Conservation (phyloP, 2,329 filamentous ascomycete species). For the Trichoderma afroharzianum region DNA sequence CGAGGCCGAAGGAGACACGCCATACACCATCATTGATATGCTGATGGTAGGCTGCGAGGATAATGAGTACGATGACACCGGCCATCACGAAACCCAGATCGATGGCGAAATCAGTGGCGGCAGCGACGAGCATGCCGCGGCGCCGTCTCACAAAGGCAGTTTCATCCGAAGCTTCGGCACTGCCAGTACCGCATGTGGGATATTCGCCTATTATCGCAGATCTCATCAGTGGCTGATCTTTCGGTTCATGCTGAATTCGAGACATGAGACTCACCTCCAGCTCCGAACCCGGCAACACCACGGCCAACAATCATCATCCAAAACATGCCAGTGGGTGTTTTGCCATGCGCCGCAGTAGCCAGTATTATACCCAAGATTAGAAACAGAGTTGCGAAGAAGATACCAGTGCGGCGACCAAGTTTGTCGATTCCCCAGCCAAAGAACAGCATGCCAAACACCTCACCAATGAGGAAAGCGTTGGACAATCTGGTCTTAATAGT, state of each 20-base stretch:
- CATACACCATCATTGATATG: constrained; percentile 40
- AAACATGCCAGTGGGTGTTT: constrained; percentile 43
- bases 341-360: constrained; percentile 41
- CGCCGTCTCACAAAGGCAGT: constrained; percentile 25
- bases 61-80: constrained; percentile 43
- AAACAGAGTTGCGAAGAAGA: constrained; percentile 43
- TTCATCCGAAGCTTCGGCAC: constrained; percentile 29
- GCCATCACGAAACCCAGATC: constrained; percentile 35
- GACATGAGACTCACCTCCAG: constrained; percentile 24
- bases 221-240: not conserved
- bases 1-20: constrained; percentile 34
- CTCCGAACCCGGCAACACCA: constrained; percentile 45
- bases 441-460: constrained; percentile 39
- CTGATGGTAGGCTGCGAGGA: constrained; percentile 36
- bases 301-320: constrained; percentile 50
- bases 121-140: constrained; percentile 30
- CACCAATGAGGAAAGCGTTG: constrained; percentile 39
- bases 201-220: constrained; percentile 26
- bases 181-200: constrained; percentile 27
- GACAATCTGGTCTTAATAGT: constrained; percentile 37
- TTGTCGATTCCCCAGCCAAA: constrained; percentile 43
- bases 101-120: constrained; percentile 43
- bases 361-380: constrained; percentile 45
- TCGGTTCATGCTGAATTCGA: not conserved
- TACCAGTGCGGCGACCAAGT: constrained; percentile 43